Conservation (phyloP, 106 monocot genomes). For the Acorus gramineus region DNA sequence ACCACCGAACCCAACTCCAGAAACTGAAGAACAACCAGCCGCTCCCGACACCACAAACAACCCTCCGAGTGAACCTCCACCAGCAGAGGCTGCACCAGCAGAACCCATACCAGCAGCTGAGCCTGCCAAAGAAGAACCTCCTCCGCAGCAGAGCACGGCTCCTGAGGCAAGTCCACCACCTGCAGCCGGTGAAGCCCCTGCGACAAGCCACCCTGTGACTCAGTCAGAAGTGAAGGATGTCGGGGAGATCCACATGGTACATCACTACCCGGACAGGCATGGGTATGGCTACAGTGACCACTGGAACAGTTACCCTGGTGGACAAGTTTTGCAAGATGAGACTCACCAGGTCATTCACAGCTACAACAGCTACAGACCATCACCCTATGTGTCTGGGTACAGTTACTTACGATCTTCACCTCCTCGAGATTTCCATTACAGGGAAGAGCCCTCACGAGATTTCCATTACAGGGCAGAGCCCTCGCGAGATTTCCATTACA, state of each 20-base stretch:
- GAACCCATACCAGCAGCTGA: conserved; percentile 11
- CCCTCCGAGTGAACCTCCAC: not conserved
- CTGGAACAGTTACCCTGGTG: conserved; percentile 12
- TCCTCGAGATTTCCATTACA: conserved; percentile 1
- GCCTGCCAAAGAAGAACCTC: not conserved
- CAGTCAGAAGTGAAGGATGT: conserved; percentile 2
- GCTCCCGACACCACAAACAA: not conserved
- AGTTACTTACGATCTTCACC: conserved; percentile 6
- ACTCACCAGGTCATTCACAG: conserved; percentile 16
- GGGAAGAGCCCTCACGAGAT: no score
- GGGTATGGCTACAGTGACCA: conserved; percentile 7
- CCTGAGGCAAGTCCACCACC: not conserved
- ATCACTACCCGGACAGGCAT: conserved; percentile 26
- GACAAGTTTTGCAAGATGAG: conserved; percentile 1
- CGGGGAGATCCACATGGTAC: conserved; percentile 38
- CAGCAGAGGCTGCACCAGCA: not conserved
- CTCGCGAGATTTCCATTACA: not conserved
- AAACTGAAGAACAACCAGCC: no score
- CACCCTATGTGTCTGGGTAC: conserved; percentile 13
- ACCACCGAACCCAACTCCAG: not conserved
- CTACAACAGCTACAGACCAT: conserved; percentile 27
- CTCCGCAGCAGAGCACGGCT: not conserved
- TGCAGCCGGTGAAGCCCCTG: not conserved
- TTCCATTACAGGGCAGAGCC: not conserved
- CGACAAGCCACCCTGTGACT: not conserved